Evolutionary conservation across 352 stramenopile genomes (phyloP), one percentile per base, ranked within the genome.

Genomic region (Phytophthora ohioensis): DNA sequence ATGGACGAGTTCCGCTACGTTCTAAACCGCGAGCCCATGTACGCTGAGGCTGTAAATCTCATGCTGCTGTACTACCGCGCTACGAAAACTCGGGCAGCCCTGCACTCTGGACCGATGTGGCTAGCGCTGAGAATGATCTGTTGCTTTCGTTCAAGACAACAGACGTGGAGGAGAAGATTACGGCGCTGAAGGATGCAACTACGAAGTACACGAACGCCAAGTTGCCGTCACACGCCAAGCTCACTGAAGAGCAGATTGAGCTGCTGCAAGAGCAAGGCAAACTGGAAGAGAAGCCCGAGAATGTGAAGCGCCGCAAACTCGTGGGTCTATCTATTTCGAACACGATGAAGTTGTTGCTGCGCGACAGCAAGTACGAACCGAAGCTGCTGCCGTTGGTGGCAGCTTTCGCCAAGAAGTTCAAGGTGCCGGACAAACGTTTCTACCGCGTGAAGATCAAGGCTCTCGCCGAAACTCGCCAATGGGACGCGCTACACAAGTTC

Each of bases 391-490:
- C 75, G 12, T 30, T 95, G 7, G 88, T 85, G 7, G 82, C 84
- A 0, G 59, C 82, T 4, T 89, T 94, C 60, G 81, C 87, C 38
- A 97, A 97, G 64, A 95, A 92, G 65, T 97, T 97, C 69, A 96
- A 96, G 41, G 87, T 98, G 6, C 87, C 91, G 1, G 91, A 97
- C 60, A 97, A 98, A 76, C 87, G 88, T 7, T 92, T 96, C 49
- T 98, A 95, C 69, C 87, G 92, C 62, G 87, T 97, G 42, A 97
- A 97, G 73, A 97, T 97, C 63, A 90, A 93, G 56, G 91, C 90
- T 36, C 74, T 97, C 5, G 88, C 88, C 4, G 84, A 95, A 60
- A 95, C 83, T 12, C 78, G 82, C 12, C 88, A 98, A 48, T 98
- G 91, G 90, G 89, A 94, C 66, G 80, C 84, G 31, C 79, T 98